A percentile compares a stretch with the other conserved stretches of the same genome.
Conservation (phyloP, 2,329 filamentous ascomycete genomes). For the Cladophialophora chaetospira region DNA sequence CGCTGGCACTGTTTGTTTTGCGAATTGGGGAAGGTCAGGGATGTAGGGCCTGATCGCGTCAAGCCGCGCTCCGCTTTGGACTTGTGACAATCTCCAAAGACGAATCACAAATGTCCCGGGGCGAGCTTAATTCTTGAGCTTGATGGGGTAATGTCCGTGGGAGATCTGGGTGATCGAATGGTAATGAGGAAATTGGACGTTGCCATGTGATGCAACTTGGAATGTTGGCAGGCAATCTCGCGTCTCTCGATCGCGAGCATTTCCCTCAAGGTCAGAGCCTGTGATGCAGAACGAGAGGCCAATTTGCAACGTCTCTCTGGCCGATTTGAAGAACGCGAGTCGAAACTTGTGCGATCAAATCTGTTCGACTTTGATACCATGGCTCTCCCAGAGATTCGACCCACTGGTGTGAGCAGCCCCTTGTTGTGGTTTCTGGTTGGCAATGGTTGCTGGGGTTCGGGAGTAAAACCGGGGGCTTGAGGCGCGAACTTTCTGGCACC, state of each 20-base stretch:
- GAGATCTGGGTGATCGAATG: slow-evolving; percentile 18
- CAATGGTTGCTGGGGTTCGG: slow-evolving; percentile 7
- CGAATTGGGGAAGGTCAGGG: slow-evolving; percentile 26
- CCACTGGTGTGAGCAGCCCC: neutral
- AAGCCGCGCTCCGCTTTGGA: slow-evolving; percentile 19
- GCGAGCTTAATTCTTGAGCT: slow-evolving; percentile 21
- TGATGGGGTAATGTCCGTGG: slow-evolving; percentile 17
- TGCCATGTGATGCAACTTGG: slow-evolving; percentile 26
- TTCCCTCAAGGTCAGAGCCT: too few relatives aligned
- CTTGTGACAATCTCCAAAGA: slow-evolving; percentile 22
- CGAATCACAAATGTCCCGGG: slow-evolving; percentile 26
- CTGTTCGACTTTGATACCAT: slow-evolving; percentile 11
- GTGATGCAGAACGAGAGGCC: too few relatives aligned
- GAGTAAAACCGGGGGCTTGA: slow-evolving; percentile 1
- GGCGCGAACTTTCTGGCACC: neutral
- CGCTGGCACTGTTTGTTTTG: slow-evolving; percentile 23
- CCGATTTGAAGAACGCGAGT: neutral
- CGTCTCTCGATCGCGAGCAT: neutral
- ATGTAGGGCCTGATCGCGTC: slow-evolving; percentile 17
- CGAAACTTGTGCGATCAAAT: neutral
- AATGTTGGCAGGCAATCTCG: slow-evolving; percentile 24
- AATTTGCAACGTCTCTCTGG: too few relatives aligned
- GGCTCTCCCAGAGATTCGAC: neutral
- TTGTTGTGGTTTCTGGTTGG: neutral
- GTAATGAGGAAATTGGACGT: slow-evolving; percentile 12